Percentiles rank a stretch among this genome's conserved stretches.
Evolutionary conservation across 345 rosid genomes (phyloP).

Genomic region (Sisymbrium altissimum): DNA sequence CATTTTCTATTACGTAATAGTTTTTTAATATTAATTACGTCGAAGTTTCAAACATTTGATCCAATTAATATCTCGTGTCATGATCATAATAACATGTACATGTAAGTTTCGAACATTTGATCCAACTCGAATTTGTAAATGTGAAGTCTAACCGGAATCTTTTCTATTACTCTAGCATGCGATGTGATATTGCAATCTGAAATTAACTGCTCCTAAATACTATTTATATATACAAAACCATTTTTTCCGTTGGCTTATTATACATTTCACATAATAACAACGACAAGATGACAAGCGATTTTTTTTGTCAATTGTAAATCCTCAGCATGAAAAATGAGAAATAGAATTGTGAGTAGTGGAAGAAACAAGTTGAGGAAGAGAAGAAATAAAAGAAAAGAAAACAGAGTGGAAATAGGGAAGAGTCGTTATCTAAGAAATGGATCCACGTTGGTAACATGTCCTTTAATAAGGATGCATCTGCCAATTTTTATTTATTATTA

Average conservation of each 20-base stretch:
- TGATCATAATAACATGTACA: no score
- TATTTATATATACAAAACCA: neutral
- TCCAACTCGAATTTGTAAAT: neutral
- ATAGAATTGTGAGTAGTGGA: neutral
- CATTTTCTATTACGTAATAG: no score
- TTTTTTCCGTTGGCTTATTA: neutral
- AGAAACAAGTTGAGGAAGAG: neutral
- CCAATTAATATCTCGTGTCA: neutral
- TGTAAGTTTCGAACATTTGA: no score
- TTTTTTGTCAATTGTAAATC: neutral
- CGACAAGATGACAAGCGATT: neutral
- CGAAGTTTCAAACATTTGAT: neutral
- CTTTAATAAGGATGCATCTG: conserved; percentile 18
- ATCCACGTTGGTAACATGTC: conserved; percentile 22
- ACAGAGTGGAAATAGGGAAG: conserved; percentile 13
- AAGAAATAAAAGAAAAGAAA: neutral
- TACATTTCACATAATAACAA: neutral
- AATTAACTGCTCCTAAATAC: neutral
- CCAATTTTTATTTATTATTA: neutral
- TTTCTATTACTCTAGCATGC: neutral
- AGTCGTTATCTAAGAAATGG: conserved; percentile 22
- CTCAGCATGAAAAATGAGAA: neutral
- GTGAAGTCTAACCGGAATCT: neutral
- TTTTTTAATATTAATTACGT: no score
- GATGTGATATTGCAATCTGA: neutral